Evolutionary conservation across 2,329 filamentous ascomycete species (phyloP).

Genomic region (Paecilomyces fulvus): DNA sequence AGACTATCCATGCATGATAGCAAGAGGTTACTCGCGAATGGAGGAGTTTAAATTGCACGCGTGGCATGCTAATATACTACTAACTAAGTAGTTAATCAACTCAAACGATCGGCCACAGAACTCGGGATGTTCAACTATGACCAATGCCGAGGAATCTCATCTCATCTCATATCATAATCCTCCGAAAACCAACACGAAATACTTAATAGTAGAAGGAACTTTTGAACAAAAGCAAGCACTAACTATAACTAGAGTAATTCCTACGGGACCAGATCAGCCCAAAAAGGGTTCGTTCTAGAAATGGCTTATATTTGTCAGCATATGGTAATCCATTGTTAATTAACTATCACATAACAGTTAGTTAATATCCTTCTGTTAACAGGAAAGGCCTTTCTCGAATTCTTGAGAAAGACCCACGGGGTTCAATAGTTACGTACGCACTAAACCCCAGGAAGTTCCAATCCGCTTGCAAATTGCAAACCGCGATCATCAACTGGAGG

Average conservation of each 20-base stretch:
- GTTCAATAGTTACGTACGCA: not conserved
- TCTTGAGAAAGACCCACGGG: too few relatives aligned
- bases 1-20: not conserved
- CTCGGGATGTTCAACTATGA: not conserved
- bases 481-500: not conserved
- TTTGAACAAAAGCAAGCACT: not conserved
- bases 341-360: too few relatives aligned
- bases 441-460: too few relatives aligned
- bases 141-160: not conserved
- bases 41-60: not conserved
- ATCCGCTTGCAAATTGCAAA: not conserved
- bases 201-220: too few relatives aligned
- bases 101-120: not conserved
- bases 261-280: not conserved
- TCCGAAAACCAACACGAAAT: not conserved
- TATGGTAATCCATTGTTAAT: too few relatives aligned
- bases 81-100: not conserved
- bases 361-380: too few relatives aligned
- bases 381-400: too few relatives aligned
- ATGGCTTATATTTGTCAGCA: too few relatives aligned
- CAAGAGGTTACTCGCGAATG: not conserved
- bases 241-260: not conserved
- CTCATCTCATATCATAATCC: not conserved
- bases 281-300: not conserved
- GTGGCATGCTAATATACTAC: not conserved